Conservation (phyloP, 495 filamentous ascomycete species). For the Penicillium herquei region DNA sequence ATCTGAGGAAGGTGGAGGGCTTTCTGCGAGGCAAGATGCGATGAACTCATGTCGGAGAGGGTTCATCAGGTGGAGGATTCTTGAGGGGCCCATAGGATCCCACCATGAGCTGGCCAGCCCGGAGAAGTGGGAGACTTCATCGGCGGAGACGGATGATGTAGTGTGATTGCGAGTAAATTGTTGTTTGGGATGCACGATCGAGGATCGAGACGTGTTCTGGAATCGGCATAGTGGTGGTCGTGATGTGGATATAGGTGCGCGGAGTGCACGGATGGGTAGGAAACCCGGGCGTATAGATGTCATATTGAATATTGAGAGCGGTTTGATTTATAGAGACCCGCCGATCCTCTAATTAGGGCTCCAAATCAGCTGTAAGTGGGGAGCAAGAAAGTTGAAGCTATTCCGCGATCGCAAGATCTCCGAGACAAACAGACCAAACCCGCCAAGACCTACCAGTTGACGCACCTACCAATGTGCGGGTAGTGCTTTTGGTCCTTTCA, state of each 20-base stretch:
- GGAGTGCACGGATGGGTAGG: conserved; percentile 11
- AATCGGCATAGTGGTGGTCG: conserved; percentile 7
- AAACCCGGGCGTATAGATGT: conserved; percentile 8
- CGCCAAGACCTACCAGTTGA: conserved; percentile 8
- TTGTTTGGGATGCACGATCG: conserved; percentile 1
- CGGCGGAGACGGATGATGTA: conserved; percentile 72
- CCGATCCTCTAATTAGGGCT: conserved; percentile 2
- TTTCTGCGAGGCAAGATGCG: conserved; percentile 57
- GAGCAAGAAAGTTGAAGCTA: conserved; percentile 22
- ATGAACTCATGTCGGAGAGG: conserved; percentile 95
- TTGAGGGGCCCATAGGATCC: conserved; percentile 91
- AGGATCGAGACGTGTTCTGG: conserved; percentile 2
- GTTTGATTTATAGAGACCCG: not conserved
- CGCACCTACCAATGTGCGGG: no score
- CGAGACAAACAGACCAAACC: conserved; percentile 20
- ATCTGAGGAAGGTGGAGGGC: conserved; percentile 18
- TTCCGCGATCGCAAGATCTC: conserved; percentile 12
- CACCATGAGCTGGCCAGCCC: conserved; percentile 92
- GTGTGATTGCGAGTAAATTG: conserved; percentile 34
- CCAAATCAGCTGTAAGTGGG: conserved; percentile 2
- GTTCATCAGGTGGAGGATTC: conserved; percentile 96
- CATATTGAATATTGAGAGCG: conserved; percentile 10
- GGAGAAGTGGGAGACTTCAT: conserved; percentile 92
- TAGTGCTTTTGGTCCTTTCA: no score
- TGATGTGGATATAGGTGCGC: conserved; percentile 10